Evolutionary conservation across 2,329 filamentous ascomycete genomes (phyloP), one percentile per base, ranked within the genome.

Genomic region (Curvularia sp.): DNA sequence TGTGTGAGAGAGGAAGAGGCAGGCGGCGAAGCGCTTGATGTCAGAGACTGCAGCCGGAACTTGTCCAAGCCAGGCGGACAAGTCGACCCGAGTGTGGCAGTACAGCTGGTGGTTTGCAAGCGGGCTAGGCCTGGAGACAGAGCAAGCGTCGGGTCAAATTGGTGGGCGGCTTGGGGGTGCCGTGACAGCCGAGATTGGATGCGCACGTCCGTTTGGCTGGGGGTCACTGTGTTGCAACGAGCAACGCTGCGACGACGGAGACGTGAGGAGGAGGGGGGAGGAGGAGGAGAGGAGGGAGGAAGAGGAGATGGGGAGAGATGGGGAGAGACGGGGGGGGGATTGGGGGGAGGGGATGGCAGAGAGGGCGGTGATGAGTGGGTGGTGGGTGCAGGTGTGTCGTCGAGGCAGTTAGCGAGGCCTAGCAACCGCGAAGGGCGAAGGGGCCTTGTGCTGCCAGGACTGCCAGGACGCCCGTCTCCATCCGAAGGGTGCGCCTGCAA

Each of bases 161-260:
- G 45, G 13, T 57, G 45, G 46, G 51, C 55, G 39, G 55, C 51
- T 48, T 49, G 55, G 51, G 55, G 51, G 45, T 58, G 55, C 55
- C 55, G 55, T 53, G 36, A 46, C 55, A 58, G 41, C 51, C 55
- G 55, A 58, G 51, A 58, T 58, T 55, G 32, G 51, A 46, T 38
- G 55, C 55, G 55, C 55, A 58, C 55, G 55, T 58, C 55, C 55
- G 55, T 36, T 55, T 43, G 51, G 51, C 49, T 51, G 46, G 53
- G 53, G 51, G 46, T 41, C 49, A 46, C 51, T 46, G 55, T 55
- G 63, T 61, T 57, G 63, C 60, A 59, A 61, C 63, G 62, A 65
- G 61, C 60, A 60, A 56, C 59, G 60, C 58, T 64, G 64, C 60
- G 62, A 59, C 60, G 62, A 59, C 55, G 39, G 23, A 49, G 51